Conservation (phyloP, 495 filamentous ascomycete species). For the Annulohypoxylon maeteangense region DNA sequence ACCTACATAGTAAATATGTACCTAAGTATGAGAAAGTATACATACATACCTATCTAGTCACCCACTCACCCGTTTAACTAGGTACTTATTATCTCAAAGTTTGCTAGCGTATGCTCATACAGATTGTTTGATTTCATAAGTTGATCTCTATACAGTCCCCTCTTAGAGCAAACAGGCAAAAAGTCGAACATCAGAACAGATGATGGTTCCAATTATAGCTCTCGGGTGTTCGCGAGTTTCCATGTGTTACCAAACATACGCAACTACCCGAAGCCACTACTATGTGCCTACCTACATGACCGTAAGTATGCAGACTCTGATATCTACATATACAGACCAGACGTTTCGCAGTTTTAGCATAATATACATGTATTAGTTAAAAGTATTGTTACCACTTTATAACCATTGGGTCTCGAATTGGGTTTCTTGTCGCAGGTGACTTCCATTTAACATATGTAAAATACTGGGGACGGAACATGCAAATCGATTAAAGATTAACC, state of each 20-base stretch:
- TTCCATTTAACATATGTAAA: not conserved
- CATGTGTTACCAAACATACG: not conserved
- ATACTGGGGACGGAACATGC: conserved; percentile 1
- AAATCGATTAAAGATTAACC: not conserved
- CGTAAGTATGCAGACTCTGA: too few species aligned
- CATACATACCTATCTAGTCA: too few species aligned
- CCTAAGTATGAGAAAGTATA: too few species aligned
- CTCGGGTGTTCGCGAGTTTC: not conserved
- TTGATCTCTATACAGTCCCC: not conserved
- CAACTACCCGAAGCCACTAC: not conserved
- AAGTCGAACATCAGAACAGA: not conserved
- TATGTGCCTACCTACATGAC: too few species aligned
- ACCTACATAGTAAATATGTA: not conserved
- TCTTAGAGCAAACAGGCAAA: not conserved
- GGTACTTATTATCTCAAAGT: not conserved
- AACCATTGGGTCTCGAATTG: not conserved
- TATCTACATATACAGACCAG: too few species aligned
- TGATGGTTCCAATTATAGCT: not conserved
- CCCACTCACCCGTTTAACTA: too few species aligned
- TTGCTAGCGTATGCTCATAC: not conserved
- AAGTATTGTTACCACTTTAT: not conserved
- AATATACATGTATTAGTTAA: not conserved
- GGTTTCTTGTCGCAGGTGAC: not conserved
- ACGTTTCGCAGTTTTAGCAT: too few species aligned
- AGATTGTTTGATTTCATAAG: not conserved